Evolutionary conservation across 2,329 filamentous ascomycete genomes (phyloP), one percentile per base, ranked within the genome.

Genomic region (Arthrobotrys entomopaga): DNA sequence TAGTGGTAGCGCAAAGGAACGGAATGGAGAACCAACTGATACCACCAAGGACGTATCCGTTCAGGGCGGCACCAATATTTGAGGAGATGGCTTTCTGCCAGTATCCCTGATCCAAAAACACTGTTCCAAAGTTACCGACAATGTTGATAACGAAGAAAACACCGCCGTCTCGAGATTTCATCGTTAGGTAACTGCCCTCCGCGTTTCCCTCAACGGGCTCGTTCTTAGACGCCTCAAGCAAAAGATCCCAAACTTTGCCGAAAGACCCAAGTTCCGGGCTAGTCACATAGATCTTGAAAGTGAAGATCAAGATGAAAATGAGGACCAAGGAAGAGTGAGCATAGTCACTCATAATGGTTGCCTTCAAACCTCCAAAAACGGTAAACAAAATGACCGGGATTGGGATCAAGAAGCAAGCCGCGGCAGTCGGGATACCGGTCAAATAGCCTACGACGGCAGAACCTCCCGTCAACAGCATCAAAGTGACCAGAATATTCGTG

Each of bases 21-120:
- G 93, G 93, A 60, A 97, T 96, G 0, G 93, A 93, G 78, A 97
- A 97, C 93, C 93, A 97, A 57, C 87, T 89, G 0, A 96, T 85
- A 20, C 93, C 93, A 3, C 93, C 93, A 75, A 94, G 86, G 64
- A 97, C 89, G 79, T 97, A 97, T 16, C 93, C 93, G 0, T 93
- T 93, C 1, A 97, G 87, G 0, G 93, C 93, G 74, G 94, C 89
- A 0, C 94, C 90, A 0, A 92, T 92, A 20, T 88, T 90, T 0
- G 93, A 92, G 5, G 93, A 92, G 78, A 97, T 96, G 15, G 92
- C 93, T 82, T 96, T 96, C 85, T 96, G 95, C 83, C 93, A 96
- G 83, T 96, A 96, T 15, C 69, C 69, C 16, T 73, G 69, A 56
- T 73, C 69, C 69, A 73, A 73, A 34, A 73, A 73, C 40, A 79